A percentile compares a stretch with the other conserved stretches of the same genome.
Conservation (phyloP, 331 rosid genomes). For the Malus hybrid region DNA sequence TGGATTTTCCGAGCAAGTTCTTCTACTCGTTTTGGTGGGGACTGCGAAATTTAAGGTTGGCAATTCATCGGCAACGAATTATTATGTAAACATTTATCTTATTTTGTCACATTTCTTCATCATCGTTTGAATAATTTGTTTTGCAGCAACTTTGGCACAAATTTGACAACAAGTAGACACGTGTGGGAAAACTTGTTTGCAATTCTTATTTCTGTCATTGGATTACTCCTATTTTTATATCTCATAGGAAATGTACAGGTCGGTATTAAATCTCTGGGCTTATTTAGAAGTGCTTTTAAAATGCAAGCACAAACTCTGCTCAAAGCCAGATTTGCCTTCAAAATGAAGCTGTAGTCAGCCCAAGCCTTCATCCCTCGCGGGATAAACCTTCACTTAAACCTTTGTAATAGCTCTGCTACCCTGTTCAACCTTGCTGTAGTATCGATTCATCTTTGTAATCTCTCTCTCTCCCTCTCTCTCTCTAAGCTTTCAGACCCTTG, state of each 20-base stretch:
- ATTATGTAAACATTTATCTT: background rate
- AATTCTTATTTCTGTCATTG: background rate
- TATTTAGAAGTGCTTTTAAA: too few relatives aligned
- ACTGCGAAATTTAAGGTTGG: constrained; percentile 3
- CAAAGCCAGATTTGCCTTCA: too few relatives aligned
- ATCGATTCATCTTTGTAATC: too few relatives aligned
- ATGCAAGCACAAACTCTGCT: too few relatives aligned
- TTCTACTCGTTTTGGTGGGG: constrained; percentile 12
- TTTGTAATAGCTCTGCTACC: too few relatives aligned
- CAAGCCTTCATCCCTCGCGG: too few relatives aligned
- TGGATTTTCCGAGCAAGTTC: background rate
- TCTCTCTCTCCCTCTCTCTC: too few relatives aligned
- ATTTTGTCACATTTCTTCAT: background rate
- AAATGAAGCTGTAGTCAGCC: too few relatives aligned
- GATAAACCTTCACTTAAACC: too few relatives aligned
- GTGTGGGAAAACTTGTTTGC: constrained; percentile 8
- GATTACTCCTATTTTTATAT: constrained; percentile 4
- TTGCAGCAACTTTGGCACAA: constrained; percentile 1
- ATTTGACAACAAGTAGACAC: background rate
- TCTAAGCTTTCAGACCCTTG: too few relatives aligned
- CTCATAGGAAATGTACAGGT: constrained; percentile 11
- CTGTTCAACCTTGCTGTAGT: too few relatives aligned
- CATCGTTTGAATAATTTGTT: background rate
- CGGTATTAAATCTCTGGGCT: background rate
- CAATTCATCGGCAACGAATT: background rate